Evolutionary conservation across 2,329 filamentous ascomycete species (phyloP).

Genomic region (Talaromyces sp.): DNA sequence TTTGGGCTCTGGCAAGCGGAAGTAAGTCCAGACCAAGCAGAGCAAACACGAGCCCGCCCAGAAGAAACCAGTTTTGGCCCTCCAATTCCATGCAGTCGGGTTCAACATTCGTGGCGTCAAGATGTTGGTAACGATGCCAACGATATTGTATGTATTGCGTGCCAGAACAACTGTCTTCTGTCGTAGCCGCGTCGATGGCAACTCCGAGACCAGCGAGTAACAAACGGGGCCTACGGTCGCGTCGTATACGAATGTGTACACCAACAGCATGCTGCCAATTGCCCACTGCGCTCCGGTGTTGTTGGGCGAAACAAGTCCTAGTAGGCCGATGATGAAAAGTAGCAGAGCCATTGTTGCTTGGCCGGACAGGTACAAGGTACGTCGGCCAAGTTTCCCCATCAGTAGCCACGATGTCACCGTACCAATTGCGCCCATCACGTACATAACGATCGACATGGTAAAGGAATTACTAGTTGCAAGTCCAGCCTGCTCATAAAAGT

Average conservation of each 20-base stretch:
- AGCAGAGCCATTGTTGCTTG: constrained; percentile 24
- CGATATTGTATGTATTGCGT: constrained; percentile 37
- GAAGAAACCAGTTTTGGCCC: constrained; percentile 30
- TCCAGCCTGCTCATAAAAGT: constrained; percentile 45
- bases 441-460: constrained; percentile 51
- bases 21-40: neutral
- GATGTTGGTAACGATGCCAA: constrained; percentile 41
- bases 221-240: constrained; percentile 28
- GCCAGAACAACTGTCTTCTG: constrained; percentile 47
- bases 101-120: constrained; percentile 43
- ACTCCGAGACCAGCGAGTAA: constrained; percentile 42
- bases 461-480: constrained; percentile 35
- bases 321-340: constrained; percentile 20
- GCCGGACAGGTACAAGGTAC: constrained; percentile 37
- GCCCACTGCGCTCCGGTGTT: constrained; percentile 30
- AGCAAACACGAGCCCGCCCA: constrained; percentile 22
- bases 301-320: neutral
- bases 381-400: constrained; percentile 38
- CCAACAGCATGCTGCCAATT: constrained; percentile 49
- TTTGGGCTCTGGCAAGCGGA: constrained; percentile 27
- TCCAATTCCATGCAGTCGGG: constrained; percentile 24
- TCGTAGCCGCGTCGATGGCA: constrained; percentile 39
- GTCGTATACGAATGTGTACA: constrained; percentile 68
- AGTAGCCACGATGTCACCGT: constrained; percentile 50
- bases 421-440: constrained; percentile 57